A percentile compares a stretch with the other conserved stretches of the same genome.
Evolutionary conservation across 106 monocot species (phyloP).

Genomic region (Phalaenopsis equestris): DNA sequence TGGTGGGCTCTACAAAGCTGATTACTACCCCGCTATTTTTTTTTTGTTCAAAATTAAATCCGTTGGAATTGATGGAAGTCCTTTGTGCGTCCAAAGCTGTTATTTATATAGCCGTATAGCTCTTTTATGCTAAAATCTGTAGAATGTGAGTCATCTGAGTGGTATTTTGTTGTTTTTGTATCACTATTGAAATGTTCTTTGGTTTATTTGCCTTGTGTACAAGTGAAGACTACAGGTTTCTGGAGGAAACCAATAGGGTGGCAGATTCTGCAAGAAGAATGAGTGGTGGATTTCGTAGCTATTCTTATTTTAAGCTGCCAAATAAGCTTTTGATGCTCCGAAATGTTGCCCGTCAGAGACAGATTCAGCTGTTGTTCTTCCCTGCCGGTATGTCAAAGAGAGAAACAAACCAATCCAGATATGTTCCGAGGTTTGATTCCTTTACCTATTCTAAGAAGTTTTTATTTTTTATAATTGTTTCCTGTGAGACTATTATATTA

Average conservation of each 20-base stretch:
- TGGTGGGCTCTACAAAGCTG: background rate
- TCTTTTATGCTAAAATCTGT: background rate
- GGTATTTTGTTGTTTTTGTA: background rate
- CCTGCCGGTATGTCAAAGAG: slow-evolving; percentile 70
- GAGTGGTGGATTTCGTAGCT: slow-evolving; percentile 17
- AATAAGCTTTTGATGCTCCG: slow-evolving; percentile 27
- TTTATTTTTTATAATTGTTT: background rate
- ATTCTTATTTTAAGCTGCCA: slow-evolving; percentile 28
- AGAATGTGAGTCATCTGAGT: background rate
- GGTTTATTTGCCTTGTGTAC: slow-evolving; percentile 1
- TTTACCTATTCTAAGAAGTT: background rate
- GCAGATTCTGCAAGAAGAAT: slow-evolving; percentile 52
- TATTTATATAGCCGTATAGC: background rate
- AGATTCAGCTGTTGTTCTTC: slow-evolving; percentile 32
- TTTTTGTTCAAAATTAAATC: background rate
- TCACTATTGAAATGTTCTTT: background rate
- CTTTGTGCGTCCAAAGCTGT: background rate
- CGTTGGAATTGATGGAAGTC: background rate
- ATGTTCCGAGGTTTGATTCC: slow-evolving; percentile 39
- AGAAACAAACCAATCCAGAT: slow-evolving; percentile 50
- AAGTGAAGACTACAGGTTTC: slow-evolving; percentile 60
- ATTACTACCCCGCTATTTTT: background rate
- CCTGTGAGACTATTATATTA: background rate
- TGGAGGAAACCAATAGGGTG: slow-evolving; percentile 73
- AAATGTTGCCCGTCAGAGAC: slow-evolving; percentile 39